Conservation (phyloP, 352 stramenopile species). For the Globisporangium spiculum region DNA sequence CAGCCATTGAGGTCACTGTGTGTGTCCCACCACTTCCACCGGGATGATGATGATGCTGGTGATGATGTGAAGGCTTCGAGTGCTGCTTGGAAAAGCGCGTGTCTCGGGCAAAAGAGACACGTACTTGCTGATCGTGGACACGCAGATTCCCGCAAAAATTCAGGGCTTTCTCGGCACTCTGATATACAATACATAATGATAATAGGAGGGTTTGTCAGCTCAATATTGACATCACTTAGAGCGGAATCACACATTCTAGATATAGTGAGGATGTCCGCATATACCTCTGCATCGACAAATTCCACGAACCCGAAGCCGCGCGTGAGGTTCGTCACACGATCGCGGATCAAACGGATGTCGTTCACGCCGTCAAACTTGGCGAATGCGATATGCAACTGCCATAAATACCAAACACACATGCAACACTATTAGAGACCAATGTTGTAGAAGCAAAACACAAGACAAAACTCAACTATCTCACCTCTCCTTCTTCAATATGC, state of each 20-base stretch:
- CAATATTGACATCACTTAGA: no score
- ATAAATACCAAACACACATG: background rate
- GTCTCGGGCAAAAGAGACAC: constrained; percentile 63
- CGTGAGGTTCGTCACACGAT: constrained; percentile 60
- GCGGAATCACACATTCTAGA: background rate
- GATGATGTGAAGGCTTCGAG: constrained; percentile 3
- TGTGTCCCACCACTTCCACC: background rate
- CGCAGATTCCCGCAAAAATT: constrained; percentile 25
- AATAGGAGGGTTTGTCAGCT: background rate
- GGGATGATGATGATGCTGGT: background rate
- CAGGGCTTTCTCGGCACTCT: constrained; percentile 36
- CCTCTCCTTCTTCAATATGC: constrained; percentile 74
- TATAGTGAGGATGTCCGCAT: background rate
- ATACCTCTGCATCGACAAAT: constrained; percentile 65
- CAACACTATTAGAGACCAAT: background rate
- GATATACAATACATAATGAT: background rate
- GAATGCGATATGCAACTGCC: constrained; percentile 76
- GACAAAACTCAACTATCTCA: constrained; percentile 20
- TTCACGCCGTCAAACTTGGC: constrained; percentile 57
- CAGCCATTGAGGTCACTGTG: constrained; percentile 31
- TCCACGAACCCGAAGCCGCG: constrained; percentile 82
- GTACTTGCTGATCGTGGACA: constrained; percentile 39
- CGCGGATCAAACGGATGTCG: constrained; percentile 72
- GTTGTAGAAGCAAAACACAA: background rate
- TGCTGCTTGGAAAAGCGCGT: constrained; percentile 24